A percentile compares a stretch with the other conserved stretches of the same genome.
Evolutionary conservation across 495 filamentous ascomycete species (phyloP).

Genomic region (Penicillium mononematosum): DNA sequence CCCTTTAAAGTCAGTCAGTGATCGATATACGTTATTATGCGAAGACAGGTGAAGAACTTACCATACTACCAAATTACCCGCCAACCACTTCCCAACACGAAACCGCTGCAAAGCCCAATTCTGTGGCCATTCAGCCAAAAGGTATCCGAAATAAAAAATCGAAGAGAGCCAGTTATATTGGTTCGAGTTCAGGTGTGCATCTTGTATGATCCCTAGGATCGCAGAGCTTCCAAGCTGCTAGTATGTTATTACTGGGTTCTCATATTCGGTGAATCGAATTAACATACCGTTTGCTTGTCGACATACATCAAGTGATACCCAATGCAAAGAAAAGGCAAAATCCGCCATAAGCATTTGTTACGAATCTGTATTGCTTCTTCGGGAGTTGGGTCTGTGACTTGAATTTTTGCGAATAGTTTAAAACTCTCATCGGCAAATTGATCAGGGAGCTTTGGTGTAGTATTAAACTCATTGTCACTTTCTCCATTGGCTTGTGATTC

Average conservation of each 20-base stretch:
- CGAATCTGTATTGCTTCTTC: slow-evolving; percentile 28
- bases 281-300: slow-evolving; percentile 45
- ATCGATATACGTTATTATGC: background rate
- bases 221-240: slow-evolving; percentile 43
- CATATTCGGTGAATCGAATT: background rate
- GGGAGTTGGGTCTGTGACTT: slow-evolving; percentile 36
- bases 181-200: slow-evolving; percentile 37
- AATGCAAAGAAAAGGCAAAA: slow-evolving; percentile 44
- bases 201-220: slow-evolving; percentile 53
- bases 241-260: background rate
- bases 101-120: slow-evolving; percentile 44
- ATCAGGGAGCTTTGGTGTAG: slow-evolving; percentile 33
- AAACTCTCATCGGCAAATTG: slow-evolving; percentile 45
- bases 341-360: slow-evolving; percentile 33
- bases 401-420: slow-evolving; percentile 41
- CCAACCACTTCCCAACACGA: slow-evolving; percentile 40
- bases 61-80: slow-evolving; percentile 40
- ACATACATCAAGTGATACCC: slow-evolving; percentile 43
- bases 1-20: slow-evolving; percentile 19
- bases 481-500: slow-evolving; percentile 2
- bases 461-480: slow-evolving; percentile 1
- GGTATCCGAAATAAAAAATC: slow-evolving; percentile 54
- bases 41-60: slow-evolving; percentile 2
- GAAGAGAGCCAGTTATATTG: slow-evolving; percentile 48
- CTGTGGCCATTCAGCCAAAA: slow-evolving; percentile 42